Evolutionary conservation across 1,139 yeast species (phyloP), one percentile per base, ranked within the genome.

Genomic region (Saccharomyces uvarum): DNA sequence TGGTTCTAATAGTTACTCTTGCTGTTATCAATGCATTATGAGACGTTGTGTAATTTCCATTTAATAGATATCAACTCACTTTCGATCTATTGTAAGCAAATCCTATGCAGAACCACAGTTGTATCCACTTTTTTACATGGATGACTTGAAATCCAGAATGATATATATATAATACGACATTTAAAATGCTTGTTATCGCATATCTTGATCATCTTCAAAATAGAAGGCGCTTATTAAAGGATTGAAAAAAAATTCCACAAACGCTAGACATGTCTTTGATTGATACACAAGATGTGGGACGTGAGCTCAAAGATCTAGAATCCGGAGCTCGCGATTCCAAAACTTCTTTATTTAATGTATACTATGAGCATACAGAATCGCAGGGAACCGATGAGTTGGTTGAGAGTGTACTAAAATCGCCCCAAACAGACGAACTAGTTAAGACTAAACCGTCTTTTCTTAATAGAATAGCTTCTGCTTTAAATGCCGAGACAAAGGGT

Each of bases 401-500:
- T 11, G 44, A n/a, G 28, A 24, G 4, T n/a, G 42, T 11, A n/a
- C 24, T 49, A 8, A 47, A 38, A 33, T 33, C 41, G 16, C 16
- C 7, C 16, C 19, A 9, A 32, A n/a, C 38, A 5, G 9, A 33
- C 7, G 11, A 33, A n/a, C 8, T 6, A 14, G 41, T 33, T 8
- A 52, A 51, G 29, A 61, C 61, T 5, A 56, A 57, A 32, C 53
- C 68, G 13, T 56, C 63, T 31, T 62, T 60, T 50, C 49, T 75
- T 46, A 70, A 74, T 60, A 70, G 64, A 56, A 38, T 74, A 3
- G 76, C 75, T 1, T 61, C 67, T 29, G 59, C 62, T 48, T 59
- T 76, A 47, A 71, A 73, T 51, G 79, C 79, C 16, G 81, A 77
- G 62, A 72, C 71, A 48, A 71, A 76, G 59, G 80, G 81, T 61